Percentiles rank a stretch among this genome's conserved stretches.
phyloP scores from a whole-genome alignment of 495 filamentous ascomycete species.

The Xylaria acuta region DNA sequence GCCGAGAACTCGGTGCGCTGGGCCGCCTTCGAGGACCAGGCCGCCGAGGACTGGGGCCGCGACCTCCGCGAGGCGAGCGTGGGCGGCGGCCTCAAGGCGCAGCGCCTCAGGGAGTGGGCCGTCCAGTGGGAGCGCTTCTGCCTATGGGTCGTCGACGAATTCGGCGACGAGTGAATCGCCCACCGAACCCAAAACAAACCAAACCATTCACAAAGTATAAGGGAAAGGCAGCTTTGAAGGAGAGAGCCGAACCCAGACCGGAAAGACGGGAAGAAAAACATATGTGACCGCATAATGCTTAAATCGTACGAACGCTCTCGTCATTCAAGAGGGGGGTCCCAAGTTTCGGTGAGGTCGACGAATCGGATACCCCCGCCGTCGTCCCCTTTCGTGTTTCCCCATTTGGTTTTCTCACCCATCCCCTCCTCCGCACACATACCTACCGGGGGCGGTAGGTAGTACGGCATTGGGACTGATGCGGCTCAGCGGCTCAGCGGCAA shows the following conservation, averaged over 20 bases:
- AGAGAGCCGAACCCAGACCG: background rate
- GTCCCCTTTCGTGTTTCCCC: background rate
- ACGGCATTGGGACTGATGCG: constrained; percentile 16
- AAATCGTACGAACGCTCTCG: background rate
- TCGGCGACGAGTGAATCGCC: constrained; percentile 62
- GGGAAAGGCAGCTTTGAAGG: background rate
- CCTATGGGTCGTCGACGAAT: constrained; percentile 85
- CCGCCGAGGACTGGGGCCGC: constrained; percentile 67
- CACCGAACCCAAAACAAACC: background rate
- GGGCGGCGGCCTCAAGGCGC: constrained; percentile 74
- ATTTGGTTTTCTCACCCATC: background rate
- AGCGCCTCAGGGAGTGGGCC: constrained; percentile 77
- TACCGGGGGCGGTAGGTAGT: no score
- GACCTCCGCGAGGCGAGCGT: constrained; percentile 75
- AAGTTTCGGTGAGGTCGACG: constrained; percentile 21
- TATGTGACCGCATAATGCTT: background rate
- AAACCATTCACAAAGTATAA: background rate
- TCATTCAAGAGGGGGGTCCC: background rate
- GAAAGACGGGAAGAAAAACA: constrained; percentile 5
- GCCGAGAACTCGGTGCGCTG: constrained; percentile 92
- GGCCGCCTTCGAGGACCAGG: constrained; percentile 85
- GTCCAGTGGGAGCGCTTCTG: constrained; percentile 89
- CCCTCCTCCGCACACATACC: background rate
- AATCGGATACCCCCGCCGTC: background rate
- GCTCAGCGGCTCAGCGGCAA: constrained; percentile 6